These are phyloP conservation scores for Dillenia suffruticosa DNA, from an alignment of 164 flowering plant genomes.

Conservation along the genomic window DNA sequence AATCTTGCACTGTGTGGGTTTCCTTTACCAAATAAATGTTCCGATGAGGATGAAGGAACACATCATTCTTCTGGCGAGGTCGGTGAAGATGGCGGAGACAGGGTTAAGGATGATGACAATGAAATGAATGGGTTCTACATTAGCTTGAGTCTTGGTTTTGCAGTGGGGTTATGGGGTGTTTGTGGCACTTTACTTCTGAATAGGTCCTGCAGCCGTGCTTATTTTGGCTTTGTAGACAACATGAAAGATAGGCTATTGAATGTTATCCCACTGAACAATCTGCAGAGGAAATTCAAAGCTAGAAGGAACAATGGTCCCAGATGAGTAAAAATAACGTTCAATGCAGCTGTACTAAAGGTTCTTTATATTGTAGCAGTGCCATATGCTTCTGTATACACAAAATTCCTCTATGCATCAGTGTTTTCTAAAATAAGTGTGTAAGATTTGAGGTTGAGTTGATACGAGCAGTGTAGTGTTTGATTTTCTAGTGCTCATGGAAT, in stretches of 20 bases:
- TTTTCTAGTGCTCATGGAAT: too few species aligned
- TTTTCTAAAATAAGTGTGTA: too few species aligned
- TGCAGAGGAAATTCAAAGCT: too few species aligned
- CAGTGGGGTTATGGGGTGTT: slow-evolving; percentile 10
- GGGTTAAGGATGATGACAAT: not conserved
- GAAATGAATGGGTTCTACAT: slow-evolving; percentile 6
- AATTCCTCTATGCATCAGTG: too few species aligned
- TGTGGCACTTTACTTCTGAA: slow-evolving; percentile 7
- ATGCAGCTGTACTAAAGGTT: too few species aligned
- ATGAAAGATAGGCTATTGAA: slow-evolving; percentile 1
- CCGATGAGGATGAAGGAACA: slow-evolving; percentile 3
- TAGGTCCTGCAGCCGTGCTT: slow-evolving; percentile 13
- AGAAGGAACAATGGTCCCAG: too few species aligned
- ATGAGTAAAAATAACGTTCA: too few species aligned
- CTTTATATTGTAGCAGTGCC: too few species aligned
- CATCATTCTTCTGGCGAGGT: not conserved
- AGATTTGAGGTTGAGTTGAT: too few species aligned
- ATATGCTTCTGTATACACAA: too few species aligned
- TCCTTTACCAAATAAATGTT: slow-evolving; percentile 10
- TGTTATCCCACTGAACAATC: too few species aligned
- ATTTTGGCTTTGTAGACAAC: slow-evolving; percentile 3
- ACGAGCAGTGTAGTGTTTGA: too few species aligned
- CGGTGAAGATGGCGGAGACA: not conserved
- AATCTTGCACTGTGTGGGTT: slow-evolving; percentile 12
- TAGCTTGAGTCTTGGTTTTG: slow-evolving; percentile 10